A percentile compares a stretch with the other conserved stretches of the same genome.
Conservation (phyloP, 768 basidiomycete genomes). For the Asterophora lycoperdoides region DNA sequence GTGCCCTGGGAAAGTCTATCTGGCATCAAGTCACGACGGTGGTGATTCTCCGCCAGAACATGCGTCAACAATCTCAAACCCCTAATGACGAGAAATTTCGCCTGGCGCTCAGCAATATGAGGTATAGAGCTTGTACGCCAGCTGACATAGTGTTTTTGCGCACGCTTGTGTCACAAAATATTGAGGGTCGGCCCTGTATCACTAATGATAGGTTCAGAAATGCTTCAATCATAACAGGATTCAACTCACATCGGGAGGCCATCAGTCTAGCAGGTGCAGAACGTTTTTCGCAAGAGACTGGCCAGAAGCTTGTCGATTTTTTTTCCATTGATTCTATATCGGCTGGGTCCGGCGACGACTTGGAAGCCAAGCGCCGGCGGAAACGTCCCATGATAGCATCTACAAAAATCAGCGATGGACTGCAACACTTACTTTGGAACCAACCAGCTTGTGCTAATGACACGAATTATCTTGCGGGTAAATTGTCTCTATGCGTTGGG, state of each 20-base stretch:
- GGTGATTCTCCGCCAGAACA: too few species aligned
- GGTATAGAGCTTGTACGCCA: slow-evolving; percentile 34
- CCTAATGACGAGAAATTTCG: slow-evolving; percentile 23
- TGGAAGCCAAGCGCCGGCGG: not conserved
- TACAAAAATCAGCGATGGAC: not conserved
- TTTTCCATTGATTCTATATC: not conserved
- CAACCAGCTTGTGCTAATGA: too few species aligned
- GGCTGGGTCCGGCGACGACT: too few species aligned
- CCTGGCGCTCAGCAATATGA: too few species aligned
- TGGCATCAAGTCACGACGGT: too few species aligned
- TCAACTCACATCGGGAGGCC: not conserved
- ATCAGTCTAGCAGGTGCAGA: not conserved
- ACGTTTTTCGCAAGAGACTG: not conserved
- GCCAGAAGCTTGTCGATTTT: not conserved
- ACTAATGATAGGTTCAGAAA: slow-evolving; percentile 22
- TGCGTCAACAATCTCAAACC: slow-evolving; percentile 26
- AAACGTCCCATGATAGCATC: not conserved
- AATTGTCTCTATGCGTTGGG: slow-evolving; percentile 17
- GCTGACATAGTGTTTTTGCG: slow-evolving; percentile 34
- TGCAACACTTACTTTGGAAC: too few species aligned
- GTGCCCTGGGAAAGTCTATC: too few species aligned
- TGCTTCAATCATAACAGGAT: slow-evolving; percentile 30
- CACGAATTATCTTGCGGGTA: slow-evolving; percentile 14
- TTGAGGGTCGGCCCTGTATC: too few species aligned
- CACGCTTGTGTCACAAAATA: too few species aligned